Evolutionary conservation across 1,139 yeast genomes (phyloP).

Genomic region (Debaryomycetaceae sp.): DNA sequence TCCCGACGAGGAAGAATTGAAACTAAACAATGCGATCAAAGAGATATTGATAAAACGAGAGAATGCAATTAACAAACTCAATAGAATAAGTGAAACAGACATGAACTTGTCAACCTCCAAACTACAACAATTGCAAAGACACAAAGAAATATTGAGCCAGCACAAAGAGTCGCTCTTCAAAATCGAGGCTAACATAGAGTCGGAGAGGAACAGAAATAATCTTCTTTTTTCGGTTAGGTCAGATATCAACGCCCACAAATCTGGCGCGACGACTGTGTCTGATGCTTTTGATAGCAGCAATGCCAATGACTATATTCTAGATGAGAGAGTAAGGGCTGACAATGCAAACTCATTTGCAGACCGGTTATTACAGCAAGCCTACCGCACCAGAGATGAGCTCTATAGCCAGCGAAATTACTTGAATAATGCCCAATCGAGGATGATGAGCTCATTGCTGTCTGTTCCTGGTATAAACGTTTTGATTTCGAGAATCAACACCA

Average conservation of each 20-base stretch:
- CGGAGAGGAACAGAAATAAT: conserved; percentile 74
- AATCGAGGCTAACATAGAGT: conserved; percentile 56
- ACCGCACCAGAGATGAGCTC: conserved; percentile 84
- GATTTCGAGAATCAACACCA: conserved; percentile 76
- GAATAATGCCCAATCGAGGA: conserved; percentile 59
- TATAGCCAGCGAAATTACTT: conserved; percentile 65
- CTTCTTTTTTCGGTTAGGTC: conserved; percentile 70
- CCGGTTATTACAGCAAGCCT: conserved; percentile 74
- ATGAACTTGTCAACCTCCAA: conserved; percentile 65
- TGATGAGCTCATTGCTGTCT: conserved; percentile 57
- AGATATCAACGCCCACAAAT: conserved; percentile 64
- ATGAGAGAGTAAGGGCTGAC: conserved; percentile 73
- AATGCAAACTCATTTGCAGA: conserved; percentile 76
- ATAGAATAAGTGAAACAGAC: conserved; percentile 53
- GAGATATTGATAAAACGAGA: conserved; percentile 32
- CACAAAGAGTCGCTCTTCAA: conserved; percentile 63
- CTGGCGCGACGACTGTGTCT: conserved; percentile 18
- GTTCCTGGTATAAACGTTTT: conserved; percentile 83
- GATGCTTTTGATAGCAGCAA: conserved; percentile 12
- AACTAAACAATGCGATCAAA: conserved; percentile 50
- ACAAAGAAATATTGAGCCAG: conserved; percentile 70
- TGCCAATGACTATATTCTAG: conserved; percentile 65
- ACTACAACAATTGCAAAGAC: conserved; percentile 78
- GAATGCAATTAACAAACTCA: conserved; percentile 28
- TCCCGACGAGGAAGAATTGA: conserved; percentile 64